These are phyloP conservation scores for Plantago coronopus DNA, from an alignment of 305 asterid species.

Conservation along the genomic window DNA sequence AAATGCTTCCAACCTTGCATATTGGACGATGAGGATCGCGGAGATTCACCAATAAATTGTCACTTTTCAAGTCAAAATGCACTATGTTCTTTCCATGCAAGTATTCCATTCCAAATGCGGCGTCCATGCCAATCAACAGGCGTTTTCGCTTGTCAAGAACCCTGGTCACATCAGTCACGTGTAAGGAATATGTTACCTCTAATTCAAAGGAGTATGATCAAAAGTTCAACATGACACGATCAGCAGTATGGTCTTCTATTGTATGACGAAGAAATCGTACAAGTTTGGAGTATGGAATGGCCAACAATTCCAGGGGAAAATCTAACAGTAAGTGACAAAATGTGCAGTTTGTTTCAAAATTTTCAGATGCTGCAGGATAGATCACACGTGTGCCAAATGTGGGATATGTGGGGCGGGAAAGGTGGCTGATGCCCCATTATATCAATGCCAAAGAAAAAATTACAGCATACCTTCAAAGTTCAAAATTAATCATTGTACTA, in stretches of 20 bases:
- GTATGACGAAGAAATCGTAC: too few relatives aligned
- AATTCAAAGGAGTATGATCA: conserved; percentile 13
- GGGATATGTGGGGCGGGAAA: too few relatives aligned
- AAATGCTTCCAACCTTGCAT: conserved; percentile 72
- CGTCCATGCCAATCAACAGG: conserved; percentile 88
- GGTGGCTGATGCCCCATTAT: too few relatives aligned
- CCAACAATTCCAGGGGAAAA: too few relatives aligned
- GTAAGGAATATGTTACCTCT: background rate
- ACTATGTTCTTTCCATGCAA: conserved; percentile 93
- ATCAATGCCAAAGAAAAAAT: background rate
- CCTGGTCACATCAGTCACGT: conserved; percentile 36
- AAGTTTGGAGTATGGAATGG: too few relatives aligned
- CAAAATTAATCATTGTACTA: background rate
- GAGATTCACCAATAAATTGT: conserved; percentile 91
- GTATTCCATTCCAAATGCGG: conserved; percentile 98
- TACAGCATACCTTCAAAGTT: too few relatives aligned
- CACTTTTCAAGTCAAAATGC: conserved; percentile 97
- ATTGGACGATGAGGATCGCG: conserved; percentile 98
- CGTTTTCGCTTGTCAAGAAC: conserved; percentile 88
- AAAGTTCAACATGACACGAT: background rate
- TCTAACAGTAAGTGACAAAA: too few relatives aligned
- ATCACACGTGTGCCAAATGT: too few relatives aligned
- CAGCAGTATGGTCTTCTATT: too few relatives aligned
- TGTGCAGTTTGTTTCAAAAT: too few relatives aligned
- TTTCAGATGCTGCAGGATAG: too few relatives aligned